Conservation (phyloP, 2,329 filamentous ascomycete genomes). For the Colletotrichum noveboracense region DNA sequence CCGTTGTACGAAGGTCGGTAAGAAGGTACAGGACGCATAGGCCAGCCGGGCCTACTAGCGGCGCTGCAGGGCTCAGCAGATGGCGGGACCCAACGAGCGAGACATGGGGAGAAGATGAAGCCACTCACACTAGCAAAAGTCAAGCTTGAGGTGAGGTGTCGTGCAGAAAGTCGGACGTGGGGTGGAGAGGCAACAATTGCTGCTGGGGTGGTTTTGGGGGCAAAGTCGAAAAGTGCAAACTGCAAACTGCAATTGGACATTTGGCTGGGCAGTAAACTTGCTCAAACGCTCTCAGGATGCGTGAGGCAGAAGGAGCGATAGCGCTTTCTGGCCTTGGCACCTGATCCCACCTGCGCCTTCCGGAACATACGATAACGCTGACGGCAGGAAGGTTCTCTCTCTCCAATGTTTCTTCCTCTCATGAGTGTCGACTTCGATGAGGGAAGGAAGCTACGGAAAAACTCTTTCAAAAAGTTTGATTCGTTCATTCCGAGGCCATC, state of each 20-base stretch:
- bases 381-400: not conserved
- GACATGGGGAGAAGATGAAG: not conserved
- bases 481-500: not conserved
- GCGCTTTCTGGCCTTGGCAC: constrained; percentile 6
- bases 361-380: constrained; percentile 5
- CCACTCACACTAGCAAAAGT: not conserved
- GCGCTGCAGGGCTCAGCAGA: not conserved
- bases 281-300: constrained; percentile 26
- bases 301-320: constrained; percentile 6
- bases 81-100: not conserved
- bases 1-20: not conserved
- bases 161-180: not conserved
- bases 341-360: not conserved
- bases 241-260: not conserved
- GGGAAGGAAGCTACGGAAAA: not conserved
- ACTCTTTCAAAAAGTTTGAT: not conserved
- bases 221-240: not conserved
- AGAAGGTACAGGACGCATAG: not conserved
- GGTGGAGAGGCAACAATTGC: not conserved
- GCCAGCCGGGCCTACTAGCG: not conserved
- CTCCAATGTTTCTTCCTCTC: not conserved
- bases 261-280: constrained; percentile 23
- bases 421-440: not conserved
- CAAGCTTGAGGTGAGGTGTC: not conserved
- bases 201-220: not conserved